A percentile compares a stretch with the other conserved stretches of the same genome.
Conservation (phyloP, 345 rosid species). For the Boechera stricta region DNA sequence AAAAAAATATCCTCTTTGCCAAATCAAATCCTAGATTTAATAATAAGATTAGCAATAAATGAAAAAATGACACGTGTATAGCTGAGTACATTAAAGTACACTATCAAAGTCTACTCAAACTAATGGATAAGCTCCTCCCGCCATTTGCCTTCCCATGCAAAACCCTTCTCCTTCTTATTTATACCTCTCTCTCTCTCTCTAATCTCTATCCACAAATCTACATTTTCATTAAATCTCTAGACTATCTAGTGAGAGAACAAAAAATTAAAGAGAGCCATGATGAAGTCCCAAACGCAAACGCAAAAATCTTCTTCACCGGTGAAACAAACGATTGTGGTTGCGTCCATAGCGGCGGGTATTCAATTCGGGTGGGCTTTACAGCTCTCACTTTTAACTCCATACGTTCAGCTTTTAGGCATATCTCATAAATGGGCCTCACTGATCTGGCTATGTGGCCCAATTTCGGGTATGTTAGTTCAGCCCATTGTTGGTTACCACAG, state of each 20-base stretch:
- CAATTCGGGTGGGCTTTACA: slow-evolving; percentile 95
- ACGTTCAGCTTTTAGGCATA: slow-evolving; percentile 79
- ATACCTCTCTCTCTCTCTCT: neutral
- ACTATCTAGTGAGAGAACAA: neutral
- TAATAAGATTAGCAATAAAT: neutral
- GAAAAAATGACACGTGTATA: neutral
- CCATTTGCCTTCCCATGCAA: slow-evolving; percentile 43
- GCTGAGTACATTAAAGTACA: neutral
- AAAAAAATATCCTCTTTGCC: no score
- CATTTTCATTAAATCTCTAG: neutral
- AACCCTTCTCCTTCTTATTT: neutral
- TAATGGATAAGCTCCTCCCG: slow-evolving; percentile 20
- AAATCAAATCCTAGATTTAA: no score
- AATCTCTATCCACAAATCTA: neutral
- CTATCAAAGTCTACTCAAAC: slow-evolving; percentile 1
- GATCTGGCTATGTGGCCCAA: slow-evolving; percentile 90
- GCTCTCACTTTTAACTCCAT: slow-evolving; percentile 79
- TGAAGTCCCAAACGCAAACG: slow-evolving; percentile 26
- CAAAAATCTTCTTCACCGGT: slow-evolving; percentile 29
- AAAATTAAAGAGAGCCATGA: neutral
- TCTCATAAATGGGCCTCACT: slow-evolving; percentile 81
- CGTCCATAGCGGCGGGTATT: slow-evolving; percentile 79
- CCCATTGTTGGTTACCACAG: slow-evolving; percentile 88
- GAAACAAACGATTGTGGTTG: slow-evolving; percentile 57
- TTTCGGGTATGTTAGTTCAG: slow-evolving; percentile 85